These are phyloP conservation scores for Ceratobasidium sp. DNA, from an alignment of 1,284 basidiomycete species.

Conservation along the genomic window DNA sequence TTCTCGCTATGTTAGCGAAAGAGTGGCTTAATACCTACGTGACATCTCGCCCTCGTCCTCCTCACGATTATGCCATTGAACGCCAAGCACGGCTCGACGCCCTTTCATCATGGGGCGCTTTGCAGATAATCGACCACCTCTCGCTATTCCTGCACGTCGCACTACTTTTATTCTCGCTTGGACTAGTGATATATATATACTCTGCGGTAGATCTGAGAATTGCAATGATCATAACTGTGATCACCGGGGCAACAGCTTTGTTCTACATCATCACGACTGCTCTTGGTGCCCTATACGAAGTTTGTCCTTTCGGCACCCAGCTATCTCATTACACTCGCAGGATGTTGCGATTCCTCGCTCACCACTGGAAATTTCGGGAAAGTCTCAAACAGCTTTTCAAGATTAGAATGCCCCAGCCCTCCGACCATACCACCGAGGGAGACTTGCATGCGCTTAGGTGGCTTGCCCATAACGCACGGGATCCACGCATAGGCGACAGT, in stretches of 20 bases:
- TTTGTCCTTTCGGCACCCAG: background rate
- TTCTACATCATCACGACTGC: background rate
- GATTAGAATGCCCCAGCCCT: too few relatives aligned
- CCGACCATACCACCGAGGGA: too few relatives aligned
- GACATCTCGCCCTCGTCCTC: background rate
- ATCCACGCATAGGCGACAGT: background rate
- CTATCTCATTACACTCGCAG: slow-evolving; percentile 5
- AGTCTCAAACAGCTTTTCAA: too few relatives aligned
- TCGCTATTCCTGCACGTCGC: background rate
- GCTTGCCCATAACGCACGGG: background rate
- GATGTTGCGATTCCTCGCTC: too few relatives aligned
- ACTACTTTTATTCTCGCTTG: too few relatives aligned
- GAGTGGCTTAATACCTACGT: slow-evolving; percentile 11
- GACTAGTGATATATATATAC: too few relatives aligned
- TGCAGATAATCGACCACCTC: background rate
- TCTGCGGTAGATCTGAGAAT: too few relatives aligned
- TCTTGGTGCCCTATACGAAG: background rate
- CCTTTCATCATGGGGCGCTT: slow-evolving; percentile 5
- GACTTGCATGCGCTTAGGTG: background rate
- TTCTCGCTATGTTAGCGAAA: slow-evolving; percentile 1
- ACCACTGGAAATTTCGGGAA: too few relatives aligned
- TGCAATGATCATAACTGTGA: background rate
- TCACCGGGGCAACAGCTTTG: background rate
- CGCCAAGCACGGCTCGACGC: background rate
- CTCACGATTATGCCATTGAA: background rate